A percentile compares a stretch with the other conserved stretches of the same genome.
Evolutionary conservation across 345 rosid species (phyloP).

Genomic region (Salix dunnii): DNA sequence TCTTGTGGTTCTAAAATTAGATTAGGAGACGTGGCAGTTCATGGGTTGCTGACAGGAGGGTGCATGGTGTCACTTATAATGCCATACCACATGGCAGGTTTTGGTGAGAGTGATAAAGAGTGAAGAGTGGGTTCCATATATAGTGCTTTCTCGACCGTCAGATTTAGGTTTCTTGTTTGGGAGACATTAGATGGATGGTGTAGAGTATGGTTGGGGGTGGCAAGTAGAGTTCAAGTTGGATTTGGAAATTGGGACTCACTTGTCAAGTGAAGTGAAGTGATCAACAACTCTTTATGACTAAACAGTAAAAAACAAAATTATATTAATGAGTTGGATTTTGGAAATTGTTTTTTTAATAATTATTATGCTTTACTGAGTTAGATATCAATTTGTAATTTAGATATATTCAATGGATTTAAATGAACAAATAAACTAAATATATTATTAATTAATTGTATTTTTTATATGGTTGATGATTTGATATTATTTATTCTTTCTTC

Average conservation of each 20-base stretch:
- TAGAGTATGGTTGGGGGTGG: background rate
- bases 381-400: no score
- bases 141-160: background rate
- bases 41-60: background rate
- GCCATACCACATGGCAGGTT: slow-evolving; percentile 27
- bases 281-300: background rate
- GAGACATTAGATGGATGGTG: slow-evolving; percentile 13
- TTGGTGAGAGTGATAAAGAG: background rate
- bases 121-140: slow-evolving; percentile 1
- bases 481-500: no score
- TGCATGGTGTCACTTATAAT: slow-evolving; percentile 6
- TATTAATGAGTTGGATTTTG: background rate
- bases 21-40: slow-evolving; percentile 24
- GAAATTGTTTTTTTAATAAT: background rate
- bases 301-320: background rate
- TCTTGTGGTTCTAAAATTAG: slow-evolving; percentile 12
- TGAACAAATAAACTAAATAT: no score
- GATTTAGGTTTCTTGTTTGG: slow-evolving; percentile 8
- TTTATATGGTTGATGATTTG: no score
- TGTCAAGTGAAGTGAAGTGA: background rate
- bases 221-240: slow-evolving; percentile 8
- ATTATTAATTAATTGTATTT: no score
- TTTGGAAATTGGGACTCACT: background rate
- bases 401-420: no score
- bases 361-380: no score